Base-by-base conservation (phyloP, 306 rosid species). In the Rosa rugosa region DNA sequence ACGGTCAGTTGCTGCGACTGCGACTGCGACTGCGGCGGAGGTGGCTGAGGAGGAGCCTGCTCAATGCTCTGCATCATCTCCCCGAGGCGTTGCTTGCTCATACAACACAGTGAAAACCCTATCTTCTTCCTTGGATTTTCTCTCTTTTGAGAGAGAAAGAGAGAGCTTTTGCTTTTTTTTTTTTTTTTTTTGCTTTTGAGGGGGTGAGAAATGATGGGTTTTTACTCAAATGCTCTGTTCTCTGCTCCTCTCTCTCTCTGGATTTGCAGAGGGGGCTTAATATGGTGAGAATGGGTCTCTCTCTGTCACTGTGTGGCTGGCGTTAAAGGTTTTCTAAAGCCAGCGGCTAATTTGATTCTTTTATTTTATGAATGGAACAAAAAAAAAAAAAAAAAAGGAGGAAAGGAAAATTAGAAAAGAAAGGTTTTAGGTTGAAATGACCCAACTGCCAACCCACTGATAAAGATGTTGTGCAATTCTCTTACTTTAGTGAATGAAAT, bases 401-500 rank as follows among this genome's bases (percentile, higher is more conserved):
- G 23, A 5, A 31, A 27, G 7, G 45, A 41, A 80, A 51, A 44
- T 46, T 71, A 42, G 70, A 49, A 73, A 75, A 71, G 53, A 53
- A 85, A 81, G 79, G 80, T 31, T 65, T 65, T 31, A 62, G 77
- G 79, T 31, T 65, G 92, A 89, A 83, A 83, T 68, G 88, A 86
- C 87, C 80, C 87, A 88, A 86, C 82, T 82, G 92, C 87, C 97
- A 86, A 84, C 90, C 89, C 76, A 77, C 88, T 71, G 88, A 88
- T 83, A 85, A 76, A 86, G 86, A 34, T 76, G 81, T 64, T 78
- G 73, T 73, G 60, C 20, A 47, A 31, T 31, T 49, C 75, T 83
- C 72, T 45, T 57, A 69, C 86, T 86, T 87, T 80, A 66, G 70
- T 73, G 65, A 87, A 73, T 66, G 41, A 85, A 84, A 88, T 63